Evolutionary conservation across 441 rosid species (phyloP).

Genomic region (Jatropha multifida): DNA sequence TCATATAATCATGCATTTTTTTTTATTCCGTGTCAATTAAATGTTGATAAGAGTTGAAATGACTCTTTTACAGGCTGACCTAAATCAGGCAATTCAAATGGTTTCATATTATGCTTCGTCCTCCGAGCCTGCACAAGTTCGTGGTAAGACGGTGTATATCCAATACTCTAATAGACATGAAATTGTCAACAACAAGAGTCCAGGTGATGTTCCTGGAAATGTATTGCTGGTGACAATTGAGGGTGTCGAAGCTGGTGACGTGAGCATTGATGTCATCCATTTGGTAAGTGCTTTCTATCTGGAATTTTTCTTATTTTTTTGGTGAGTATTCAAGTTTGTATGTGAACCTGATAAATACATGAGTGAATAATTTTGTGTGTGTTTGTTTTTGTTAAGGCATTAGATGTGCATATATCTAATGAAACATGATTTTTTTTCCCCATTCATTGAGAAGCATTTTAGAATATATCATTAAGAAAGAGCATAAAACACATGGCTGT

Average conservation of each 20-base stretch:
- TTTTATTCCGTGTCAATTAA: neutral
- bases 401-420: neutral
- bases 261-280: conserved; percentile 94
- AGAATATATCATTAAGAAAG: neutral
- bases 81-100: conserved; percentile 95
- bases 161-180: conserved; percentile 97
- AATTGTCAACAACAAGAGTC: conserved; percentile 97
- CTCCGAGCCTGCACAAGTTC: conserved; percentile 95
- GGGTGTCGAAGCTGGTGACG: conserved; percentile 95
- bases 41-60: neutral
- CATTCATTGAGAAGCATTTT: neutral
- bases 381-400: neutral
- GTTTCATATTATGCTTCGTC: conserved; percentile 98
- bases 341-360: neutral
- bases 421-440: neutral
- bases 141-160: conserved; percentile 96
- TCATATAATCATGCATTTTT: neutral
- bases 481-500: neutral
- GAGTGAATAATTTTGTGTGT: neutral
- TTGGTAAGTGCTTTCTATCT: conserved; percentile 54
- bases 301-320: neutral
- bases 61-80: conserved; percentile 57
- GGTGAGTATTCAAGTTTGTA: neutral
- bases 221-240: conserved; percentile 92
- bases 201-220: conserved; percentile 99